Evolutionary conservation across 1,284 basidiomycete genomes (phyloP), one percentile per base, ranked within the genome.

Genomic region (Pyrrhoderma lamaoense): DNA sequence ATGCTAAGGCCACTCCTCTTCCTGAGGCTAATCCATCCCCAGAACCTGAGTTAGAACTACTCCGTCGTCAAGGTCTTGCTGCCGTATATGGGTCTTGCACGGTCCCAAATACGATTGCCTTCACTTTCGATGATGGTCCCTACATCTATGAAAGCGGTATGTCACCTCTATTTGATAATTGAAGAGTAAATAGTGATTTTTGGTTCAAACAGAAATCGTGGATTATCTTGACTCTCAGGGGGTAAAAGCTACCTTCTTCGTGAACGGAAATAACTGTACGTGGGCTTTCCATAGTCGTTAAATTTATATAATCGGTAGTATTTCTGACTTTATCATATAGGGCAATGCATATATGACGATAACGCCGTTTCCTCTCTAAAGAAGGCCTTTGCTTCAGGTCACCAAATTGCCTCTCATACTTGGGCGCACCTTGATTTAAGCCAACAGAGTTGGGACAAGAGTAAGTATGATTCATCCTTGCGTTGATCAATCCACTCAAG

Each of bases 181-280:
- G 19, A 35, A n/a, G 36, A 18, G 27, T 31, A 31, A n/a, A 11
- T 42, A 14, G 23, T 31, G 23, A 52, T 5, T 21, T 27, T 8
- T 31, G 23, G 36, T 8, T 21, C 22, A 16, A 21, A 4, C 16
- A 55, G 60, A 62, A 37, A 59, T 65, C 25, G 56, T 50, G 47
- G 57, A 61, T 19, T 47, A 49, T 3, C 55, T 65, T 27, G 57
- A 51, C 25, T 58, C 43, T 2, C 50, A 56, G 25, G 64, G 65
- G 35, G 70, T 65, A 9, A 72, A 64, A 31, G 71, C 67, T 9
- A 73, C 72, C 0, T 74, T 74, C 56, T 74, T 74, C 59, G 68
- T 72, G 9, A 55, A 55, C 23, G 54, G 50, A 8, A 48, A 52
- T 42, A 55, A 52, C 27, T 52, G 54, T 56, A 18, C 21, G 49